These are phyloP conservation scores for Casuarina equisetifolia DNA, from an alignment of 306 rosid genomes.

Conservation along the genomic window DNA sequence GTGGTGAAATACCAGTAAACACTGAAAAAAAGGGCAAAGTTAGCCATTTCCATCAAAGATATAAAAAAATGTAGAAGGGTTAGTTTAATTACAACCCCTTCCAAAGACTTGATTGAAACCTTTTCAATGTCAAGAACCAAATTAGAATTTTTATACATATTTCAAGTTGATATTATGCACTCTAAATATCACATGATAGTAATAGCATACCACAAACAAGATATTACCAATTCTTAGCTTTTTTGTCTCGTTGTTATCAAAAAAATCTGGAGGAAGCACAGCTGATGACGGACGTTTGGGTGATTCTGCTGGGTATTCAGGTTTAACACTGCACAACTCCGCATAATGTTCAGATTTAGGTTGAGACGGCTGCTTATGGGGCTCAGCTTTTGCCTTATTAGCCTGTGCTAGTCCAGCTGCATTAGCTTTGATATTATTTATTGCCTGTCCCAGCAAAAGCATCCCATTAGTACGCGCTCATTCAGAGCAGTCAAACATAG, in stretches of 20 bases:
- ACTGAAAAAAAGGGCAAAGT: background rate
- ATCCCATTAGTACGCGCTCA: conserved; percentile 15
- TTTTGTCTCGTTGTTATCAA: conserved; percentile 50
- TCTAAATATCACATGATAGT: background rate
- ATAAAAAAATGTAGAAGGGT: too few species aligned
- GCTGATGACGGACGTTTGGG: conserved; percentile 50
- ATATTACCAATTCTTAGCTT: conserved; percentile 50
- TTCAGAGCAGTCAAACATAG: background rate
- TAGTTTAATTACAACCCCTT: background rate
- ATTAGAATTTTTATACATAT: background rate
- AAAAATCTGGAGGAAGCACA: conserved; percentile 78
- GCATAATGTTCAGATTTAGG: conserved; percentile 39
- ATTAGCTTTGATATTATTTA: conserved; percentile 64
- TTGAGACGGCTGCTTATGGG: conserved; percentile 33
- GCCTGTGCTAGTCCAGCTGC: conserved; percentile 53
- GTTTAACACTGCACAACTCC: conserved; percentile 29
- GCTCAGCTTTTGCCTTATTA: conserved; percentile 48
- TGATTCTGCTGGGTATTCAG: conserved; percentile 37
- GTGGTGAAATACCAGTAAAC: background rate
- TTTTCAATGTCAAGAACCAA: background rate
- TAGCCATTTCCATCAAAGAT: too few species aligned
- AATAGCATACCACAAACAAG: background rate
- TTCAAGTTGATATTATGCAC: background rate
- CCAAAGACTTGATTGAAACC: background rate
- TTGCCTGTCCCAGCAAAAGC: conserved; percentile 50